These are phyloP conservation scores for Neoboletus subvelutipes DNA, from an alignment of 768 basidiomycete species.

Conservation along the genomic window DNA sequence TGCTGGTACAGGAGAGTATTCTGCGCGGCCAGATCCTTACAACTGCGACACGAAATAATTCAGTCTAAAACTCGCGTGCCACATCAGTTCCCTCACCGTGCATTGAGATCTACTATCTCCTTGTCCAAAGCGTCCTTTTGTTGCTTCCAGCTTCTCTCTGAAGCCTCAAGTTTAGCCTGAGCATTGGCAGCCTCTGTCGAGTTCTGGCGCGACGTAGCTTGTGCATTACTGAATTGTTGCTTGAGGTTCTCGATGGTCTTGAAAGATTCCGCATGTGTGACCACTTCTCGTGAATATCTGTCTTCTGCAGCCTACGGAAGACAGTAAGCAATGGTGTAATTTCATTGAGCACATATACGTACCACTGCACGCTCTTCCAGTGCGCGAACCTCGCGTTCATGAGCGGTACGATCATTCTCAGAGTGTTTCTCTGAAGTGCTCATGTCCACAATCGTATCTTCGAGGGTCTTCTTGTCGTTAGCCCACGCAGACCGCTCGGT, in stretches of 20 bases:
- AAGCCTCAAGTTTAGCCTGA: constrained; percentile 63
- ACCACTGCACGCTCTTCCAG: constrained; percentile 73
- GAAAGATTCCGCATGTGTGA: constrained; percentile 84
- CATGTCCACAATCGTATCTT: constrained; percentile 81
- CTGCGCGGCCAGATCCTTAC: constrained; percentile 71
- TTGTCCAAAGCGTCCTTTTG: constrained; percentile 78
- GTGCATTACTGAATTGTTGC: constrained; percentile 54
- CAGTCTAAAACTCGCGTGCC: neutral
- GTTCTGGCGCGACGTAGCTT: constrained; percentile 56
- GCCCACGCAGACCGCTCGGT: constrained; percentile 67
- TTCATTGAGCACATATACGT: constrained; percentile 7
- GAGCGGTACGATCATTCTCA: constrained; percentile 59
- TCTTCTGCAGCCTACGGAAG: constrained; percentile 65
- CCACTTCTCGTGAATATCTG: constrained; percentile 76
- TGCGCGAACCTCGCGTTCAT: constrained; percentile 64
- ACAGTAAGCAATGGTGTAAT: neutral
- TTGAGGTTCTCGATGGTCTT: constrained; percentile 66
- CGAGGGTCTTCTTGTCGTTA: constrained; percentile 77
- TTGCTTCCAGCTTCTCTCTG: constrained; percentile 77
- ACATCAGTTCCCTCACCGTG: constrained; percentile 47
- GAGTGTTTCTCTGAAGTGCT: constrained; percentile 69
- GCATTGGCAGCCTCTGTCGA: constrained; percentile 70
- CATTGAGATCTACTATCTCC: constrained; percentile 69
- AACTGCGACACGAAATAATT: constrained; percentile 40
- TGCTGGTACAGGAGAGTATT: constrained; percentile 80